Base-by-base conservation (phyloP, 306 rosid genomes). In the Medicago arabica region DNA sequence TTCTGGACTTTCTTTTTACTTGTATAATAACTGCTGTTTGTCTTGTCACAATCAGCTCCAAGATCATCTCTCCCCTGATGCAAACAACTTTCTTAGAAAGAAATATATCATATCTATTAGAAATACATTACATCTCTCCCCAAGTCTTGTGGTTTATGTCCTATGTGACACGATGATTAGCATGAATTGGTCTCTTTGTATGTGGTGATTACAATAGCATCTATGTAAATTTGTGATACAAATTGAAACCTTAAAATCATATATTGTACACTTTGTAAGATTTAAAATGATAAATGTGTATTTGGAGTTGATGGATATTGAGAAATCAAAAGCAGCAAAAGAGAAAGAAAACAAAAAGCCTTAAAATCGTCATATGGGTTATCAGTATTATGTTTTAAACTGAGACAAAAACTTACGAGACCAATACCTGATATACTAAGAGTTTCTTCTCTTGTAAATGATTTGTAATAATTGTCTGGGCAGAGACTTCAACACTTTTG, bases 1-100 rank as follows among this genome's bases (percentile, higher is more conserved):
- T 80, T 85, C 71, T 90, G 96, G 78, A 78, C 66, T 67, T 60
- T 77, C 49, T 75, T 83, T 78, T 38, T 57, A 68, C 25, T 31
- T 47, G 61, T 38, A 69, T 57, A 13, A 43, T 57, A 13, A 43
- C 75, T 75, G 14, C 61, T 68, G 67, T 47, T 39, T 38, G 15
- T 23, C 15, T 64, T 68, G 72, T 78, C 78, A 54, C 68, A 64
- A 71, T 8, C 57, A 14, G 65, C 18, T 28, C 31, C 4, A 76
- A 34, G 15, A 13, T 36, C 82, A 49, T 36, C 58, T 47, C 39
- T 68, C 21, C 23, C 86, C 96, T 90, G 92, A 65, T 53, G 68
- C 74, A 77, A 40, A 65, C 31, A 82, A 60, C 11, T 36, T 6
- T 34, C 31, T 60, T 44, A 58, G 50, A 11, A 80, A 51, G 0